Evolutionary conservation across 805 yeast genomes (phyloP), one percentile per base, ranked within the genome.

Genomic region (Saccharomycopsis fermentans): DNA sequence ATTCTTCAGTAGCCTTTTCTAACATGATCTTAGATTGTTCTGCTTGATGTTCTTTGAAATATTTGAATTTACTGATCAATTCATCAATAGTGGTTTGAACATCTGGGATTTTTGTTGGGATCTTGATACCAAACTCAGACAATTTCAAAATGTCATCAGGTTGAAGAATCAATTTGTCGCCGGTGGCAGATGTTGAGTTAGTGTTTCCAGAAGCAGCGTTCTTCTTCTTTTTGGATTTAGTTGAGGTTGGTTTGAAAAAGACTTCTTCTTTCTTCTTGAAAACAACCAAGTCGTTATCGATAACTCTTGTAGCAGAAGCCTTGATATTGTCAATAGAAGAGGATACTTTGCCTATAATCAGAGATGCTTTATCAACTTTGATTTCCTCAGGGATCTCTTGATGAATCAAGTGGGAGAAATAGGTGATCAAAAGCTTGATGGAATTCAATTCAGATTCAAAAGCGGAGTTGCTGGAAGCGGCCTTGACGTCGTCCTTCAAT

Each of bases 91-190:
- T 81, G 52, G 73, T 72, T 35, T 85, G 77, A 64, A 86, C 83
- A 57, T 87, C 92, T 17, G 84, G 94, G 63, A 80, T 74, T 65
- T 83, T 79, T 61, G 85, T 77, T 69, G 99, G 99, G 63, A 91
- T 80, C 53, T 86, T 77, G 63, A 92, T 80, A 58, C 83, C 82
- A 68, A 92, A 80, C 67, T 86, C 86, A 63, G 88, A 78, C 66
- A 94, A 81, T 57, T 86, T 80, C 63, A 85, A 83, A 66, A 92
- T 84, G 62, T 89, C 79, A 63, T 84, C 86, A 57, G 96, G 86
- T 70, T 90, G 92, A 65, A 94, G 80, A 58, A 84, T 78, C 70
- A 90, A 84, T 71, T 80, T 81, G 43, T 68, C 70, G 62, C 67
- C 68, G 48, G 61, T 54, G 58, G 51, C 57, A 34, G 56, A 32